Base-by-base conservation (phyloP, 768 basidiomycete species). In the Auricularia sp. region DNA sequence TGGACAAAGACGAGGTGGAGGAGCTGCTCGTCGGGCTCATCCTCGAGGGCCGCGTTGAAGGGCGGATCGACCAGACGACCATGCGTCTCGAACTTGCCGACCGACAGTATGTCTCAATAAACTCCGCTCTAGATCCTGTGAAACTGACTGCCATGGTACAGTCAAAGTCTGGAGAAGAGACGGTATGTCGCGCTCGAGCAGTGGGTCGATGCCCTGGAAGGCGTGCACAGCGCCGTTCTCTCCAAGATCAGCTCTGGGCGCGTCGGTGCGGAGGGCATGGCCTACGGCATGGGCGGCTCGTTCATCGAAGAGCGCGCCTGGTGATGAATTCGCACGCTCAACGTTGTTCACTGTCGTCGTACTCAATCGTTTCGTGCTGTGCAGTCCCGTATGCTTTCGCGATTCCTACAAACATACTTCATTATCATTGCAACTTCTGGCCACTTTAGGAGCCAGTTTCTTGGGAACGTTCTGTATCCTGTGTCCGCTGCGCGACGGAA, bases 11-110 rank as follows among this genome's bases (percentile, higher is more conserved):
- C 61, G 95, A 98, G 73, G 95, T 96, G 3, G 96, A 98, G 70
- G 93, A 94, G 65, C 84, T 99, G 21, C 84, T 98, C 45, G 89
- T 98, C 66, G 89, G 90, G 16, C 83, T 98, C 29, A 98, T 99
- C 65, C 77, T 98, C 33, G 97, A 99, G 74, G 93, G 92, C n/a
- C 96, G 92, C 73, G 92, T 99, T 11, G 92, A 96, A 69, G 97
- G 97, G 11, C 84, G 88, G 68, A 98, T 99, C 71, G 96, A 99
- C 76, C 97, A 99, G 77, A 94, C 97, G 45, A 86, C 90, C 44
- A 94, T 94, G 83, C 81, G 92, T 63, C 80, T 99, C 16, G 93
- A 98, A 71, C 80, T 99, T 45, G 56, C 56, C 24, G 94, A 96
- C 70, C 80, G 86, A 73, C 87, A 93, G 91, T 92, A 64, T 66